These are phyloP conservation scores for Saccharomycopsis fermentans DNA, from an alignment of 805 yeast genomes.

Conservation along the genomic window DNA sequence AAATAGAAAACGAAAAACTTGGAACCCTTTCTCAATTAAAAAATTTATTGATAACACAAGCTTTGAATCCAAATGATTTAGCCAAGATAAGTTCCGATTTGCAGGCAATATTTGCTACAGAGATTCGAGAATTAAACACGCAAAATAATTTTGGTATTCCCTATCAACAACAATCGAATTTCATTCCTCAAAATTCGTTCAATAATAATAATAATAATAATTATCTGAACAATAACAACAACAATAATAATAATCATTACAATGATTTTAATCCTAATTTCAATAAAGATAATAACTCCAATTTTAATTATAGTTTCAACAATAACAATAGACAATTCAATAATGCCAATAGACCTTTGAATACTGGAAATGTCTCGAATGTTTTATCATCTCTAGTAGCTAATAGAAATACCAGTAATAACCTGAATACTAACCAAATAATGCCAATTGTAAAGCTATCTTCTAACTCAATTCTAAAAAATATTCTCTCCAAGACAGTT, in stretches of 20 bases:
- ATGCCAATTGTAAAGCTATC: slow-evolving; percentile 14
- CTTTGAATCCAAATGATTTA: slow-evolving; percentile 29
- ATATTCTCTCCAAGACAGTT: slow-evolving; percentile 10
- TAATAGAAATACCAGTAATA: not conserved
- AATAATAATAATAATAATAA: not conserved
- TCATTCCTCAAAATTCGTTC: not conserved
- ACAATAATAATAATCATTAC: not conserved
- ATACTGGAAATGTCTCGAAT: not conserved
- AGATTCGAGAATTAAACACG: slow-evolving; percentile 12
- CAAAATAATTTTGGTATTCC: not conserved
- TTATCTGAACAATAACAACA: not conserved
- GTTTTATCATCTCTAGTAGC: not conserved
- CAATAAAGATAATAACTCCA: not conserved
- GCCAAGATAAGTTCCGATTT: slow-evolving; percentile 31
- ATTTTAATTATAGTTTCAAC: not conserved
- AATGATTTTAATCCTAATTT: not conserved
- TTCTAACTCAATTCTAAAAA: slow-evolving; percentile 14
- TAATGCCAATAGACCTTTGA: not conserved
- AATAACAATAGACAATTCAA: slow-evolving; percentile 1
- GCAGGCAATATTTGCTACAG: slow-evolving; percentile 30
- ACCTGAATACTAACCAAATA: not conserved
- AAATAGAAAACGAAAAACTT: slow-evolving; percentile 8
- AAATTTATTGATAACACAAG: slow-evolving; percentile 22
- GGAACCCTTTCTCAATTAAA: slow-evolving; percentile 11
- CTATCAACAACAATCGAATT: not conserved